Evolutionary conservation across 1,284 basidiomycete genomes (phyloP), one percentile per base, ranked within the genome.

Genomic region (Moesziomyces antarcticus): DNA sequence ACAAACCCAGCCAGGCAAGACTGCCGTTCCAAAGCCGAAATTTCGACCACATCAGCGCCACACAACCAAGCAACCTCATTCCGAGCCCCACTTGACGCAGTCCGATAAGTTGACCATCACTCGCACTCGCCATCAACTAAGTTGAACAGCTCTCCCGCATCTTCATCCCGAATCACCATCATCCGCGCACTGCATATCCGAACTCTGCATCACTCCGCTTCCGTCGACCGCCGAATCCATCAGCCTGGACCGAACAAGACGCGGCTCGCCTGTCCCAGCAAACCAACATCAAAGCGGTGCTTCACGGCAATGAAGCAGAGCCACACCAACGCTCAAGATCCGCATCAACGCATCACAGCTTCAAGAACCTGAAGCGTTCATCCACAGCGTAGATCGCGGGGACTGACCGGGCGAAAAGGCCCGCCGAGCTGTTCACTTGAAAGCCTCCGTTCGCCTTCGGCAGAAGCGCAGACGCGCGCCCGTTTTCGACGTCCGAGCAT

Each of bases 21-120:
- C 30, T 40, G 37, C 37, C 18, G 37, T 40, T 16, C 14, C 37
- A 14, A 2, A 18, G 37, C 37, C 14, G 37, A 42, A 37, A 11
- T 48, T 56, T 24, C 45, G 41, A 55, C 22, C 30, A 48, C 44
- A 33, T 35, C 33, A 16, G 45, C 45, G 53, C 53, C 53, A 55
- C 53, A 37, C 40, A 20, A 45, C 20, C 5, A 14, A 22, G 10
- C 20, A 20, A 10, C 44, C 27, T n/a, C 20, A 13, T 21, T 37
- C 18, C 49, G 13, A 22, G 9, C 45, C 45, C 24, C 46, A 47
- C 22, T 21, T 11, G 20, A 16, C 30, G 33, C 33, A 8, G 33
- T 40, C 21, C 20, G 14, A 20, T 13, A 43, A 22, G 25, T 27
- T 27, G 25, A 27, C 30, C 42, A 14, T 14, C 18, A 21, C 9